Base-by-base conservation (phyloP, 1,284 basidiomycete species). In the Cerrena zonata region DNA sequence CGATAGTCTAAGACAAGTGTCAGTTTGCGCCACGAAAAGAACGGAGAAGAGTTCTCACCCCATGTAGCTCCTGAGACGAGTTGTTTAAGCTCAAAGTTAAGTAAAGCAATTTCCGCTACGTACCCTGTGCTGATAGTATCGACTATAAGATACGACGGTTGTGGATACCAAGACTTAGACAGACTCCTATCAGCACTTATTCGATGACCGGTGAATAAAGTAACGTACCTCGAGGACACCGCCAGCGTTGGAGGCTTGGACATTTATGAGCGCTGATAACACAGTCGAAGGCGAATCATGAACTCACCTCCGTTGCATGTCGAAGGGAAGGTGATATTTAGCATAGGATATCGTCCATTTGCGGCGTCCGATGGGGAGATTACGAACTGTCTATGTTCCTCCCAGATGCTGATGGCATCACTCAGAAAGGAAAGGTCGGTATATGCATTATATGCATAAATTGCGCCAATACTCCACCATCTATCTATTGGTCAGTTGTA, bases 381-480 rank as follows among this genome's bases (percentile, higher is more conserved):
- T 22, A 49, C 42, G 19, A 37, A 50, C 4, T 11, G 5, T 13
- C 7, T 22, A 12, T 21, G 22, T 18, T 51, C 15, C 18, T 53
- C 27, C 52, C 52, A 56, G 5, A 53, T 36, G 5, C 37, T 22
- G 7, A n/a, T 48, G 21, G 51, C 51, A 24, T 47, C 40, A 18
- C 21, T 27, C 10, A 56, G 46, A 24, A 56, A 48, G n/a, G 34
- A 36, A 19, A 50, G 21, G 21, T 48, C 25, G 12, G 26, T n/a
- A 37, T 53, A 56, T 22, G 52, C 51, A 26, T 49, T 48, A 47
- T 56, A 47, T 2, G 54, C 52, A 36, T 56, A 50, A 15, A 51
- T 47, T 11, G 39, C 47, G 5, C 45, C 41, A 18, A 46, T 26
- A 23, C 27, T 48, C 52, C 48, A 53, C 24, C 21, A 43, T 10